Base-by-base conservation (phyloP, 2,329 filamentous ascomycete species). In the Botrytis fabae region DNA sequence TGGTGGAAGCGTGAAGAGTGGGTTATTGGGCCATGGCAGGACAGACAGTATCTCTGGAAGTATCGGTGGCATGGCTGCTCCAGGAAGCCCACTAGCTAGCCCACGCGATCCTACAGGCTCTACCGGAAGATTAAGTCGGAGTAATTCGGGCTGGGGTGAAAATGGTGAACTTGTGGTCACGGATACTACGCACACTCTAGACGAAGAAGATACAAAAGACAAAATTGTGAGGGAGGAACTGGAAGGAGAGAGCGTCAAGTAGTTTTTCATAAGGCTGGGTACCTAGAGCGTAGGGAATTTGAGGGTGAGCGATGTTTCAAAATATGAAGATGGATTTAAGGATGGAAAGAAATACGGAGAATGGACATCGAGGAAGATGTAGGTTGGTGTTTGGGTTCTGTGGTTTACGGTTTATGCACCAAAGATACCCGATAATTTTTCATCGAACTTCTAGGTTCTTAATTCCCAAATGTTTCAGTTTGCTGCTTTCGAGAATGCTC, bases 31-130 rank as follows among this genome's bases (percentile, higher is more conserved):
- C 0, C 95, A 97, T 81, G 89, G 88, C 2, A 88, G 93, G 75
- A 91, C 93, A 68, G 94, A 97, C 80, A 97, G 94, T 82, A 89
- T 95, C 71, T 92, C 86, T 75, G 92, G 93, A 40, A 95, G 92
- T 81, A 91, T 94, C 75, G 88, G 86, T 10, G 88, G 87, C 14
- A 79, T 87, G n/a, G 81, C 82, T 42, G 80, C 79, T 25, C 84
- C 83, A 25, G 82, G 86, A 44, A 92, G 89, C 76, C 90, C 91
- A 22, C 82, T 94, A 54, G 87, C 87, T 3, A 92, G 88, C 70
- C 86, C 87, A 57, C 80, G 84, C 71, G 86, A 87, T 76, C 80
- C 61, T n/a, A 70, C 60, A 20, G 70, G 57, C 35, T 66, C 76
- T 4, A 71, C 64, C 5, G 79, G 79, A 38, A 76, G 74, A 48